Base-by-base conservation (phyloP, 768 basidiomycete genomes). In the Hericium rajendrae region DNA sequence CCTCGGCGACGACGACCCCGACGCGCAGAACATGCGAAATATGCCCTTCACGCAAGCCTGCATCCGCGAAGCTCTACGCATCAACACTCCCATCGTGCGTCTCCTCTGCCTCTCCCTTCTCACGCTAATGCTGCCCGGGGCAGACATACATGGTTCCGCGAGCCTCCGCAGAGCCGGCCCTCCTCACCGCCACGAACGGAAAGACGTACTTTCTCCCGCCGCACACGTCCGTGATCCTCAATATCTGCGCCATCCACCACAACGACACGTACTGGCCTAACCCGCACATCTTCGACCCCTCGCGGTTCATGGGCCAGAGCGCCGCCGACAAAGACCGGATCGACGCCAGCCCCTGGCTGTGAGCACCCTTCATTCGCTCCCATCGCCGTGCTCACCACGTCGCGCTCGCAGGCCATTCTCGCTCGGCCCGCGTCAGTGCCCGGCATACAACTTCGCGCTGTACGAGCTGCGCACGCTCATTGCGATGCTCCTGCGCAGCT, bases 391-490 rank as follows among this genome's bases (percentile, higher is more conserved):
- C 18, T 43, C 41, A 32, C 32, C 32, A 32, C 8, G 32, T 32
- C 6, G 6, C 32, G 32, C 6, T 15, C 41, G 16, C 41, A 50
- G 18, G 49, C 49, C 49, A 6, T 50, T 50, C 49, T 9, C 20
- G 22, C 18, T 20, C 49, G 49, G 49, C 13, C 49, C 49, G n/a
- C 49, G 49, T 22, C 49, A 28, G 22, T 50, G 49, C 18, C 49
- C 49, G 18, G 49, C 49, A 6, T 15, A 15, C 13, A 50, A 62
- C 60, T 68, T 68, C 56, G 64, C 67, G 12, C 48, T 65, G 32
- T 66, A 63, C 57, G 67, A 72, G 66, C 70, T 69, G 64, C 66
- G 72, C 32, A 69, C 70, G 12, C 60, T 74, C 12, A 46, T 67
- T 3, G 64, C 67, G 52, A 72, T 74, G 71, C 61, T 74, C 18